Evolutionary conservation across 2,329 filamentous ascomycete genomes (phyloP).

Genomic region (Ophiocordyceps camponoti-rufipedis): DNA sequence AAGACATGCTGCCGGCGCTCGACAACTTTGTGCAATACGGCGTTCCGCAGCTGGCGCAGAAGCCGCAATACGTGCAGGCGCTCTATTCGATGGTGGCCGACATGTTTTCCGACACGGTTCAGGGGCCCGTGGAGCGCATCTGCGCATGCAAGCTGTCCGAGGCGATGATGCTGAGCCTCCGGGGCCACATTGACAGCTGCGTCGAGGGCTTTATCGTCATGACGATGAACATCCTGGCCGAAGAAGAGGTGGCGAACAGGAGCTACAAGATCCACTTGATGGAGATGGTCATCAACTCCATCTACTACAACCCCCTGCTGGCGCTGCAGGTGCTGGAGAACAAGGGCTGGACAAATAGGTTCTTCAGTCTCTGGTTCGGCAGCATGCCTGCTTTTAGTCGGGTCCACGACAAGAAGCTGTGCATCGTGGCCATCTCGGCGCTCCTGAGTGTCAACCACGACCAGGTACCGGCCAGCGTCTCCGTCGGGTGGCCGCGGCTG

Average conservation of each 20-base stretch:
- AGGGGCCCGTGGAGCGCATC: constrained; percentile 84
- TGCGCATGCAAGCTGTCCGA: constrained; percentile 96
- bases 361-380: constrained; percentile 96
- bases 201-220: constrained; percentile 78
- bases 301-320: constrained; percentile 88
- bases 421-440: constrained; percentile 79
- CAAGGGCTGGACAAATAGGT: constrained; percentile 94
- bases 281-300: constrained; percentile 97
- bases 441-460: constrained; percentile 63
- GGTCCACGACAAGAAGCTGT: constrained; percentile 97
- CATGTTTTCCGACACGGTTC: constrained; percentile 84
- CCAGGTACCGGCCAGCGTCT: constrained; percentile 79
- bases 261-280: constrained; percentile 91
- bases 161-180: constrained; percentile 89
- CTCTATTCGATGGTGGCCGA: constrained; percentile 88
- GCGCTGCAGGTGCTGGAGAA: constrained; percentile 75
- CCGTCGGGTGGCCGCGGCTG: constrained; percentile 85
- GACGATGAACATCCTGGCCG: constrained; percentile 66
- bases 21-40: constrained; percentile 94
- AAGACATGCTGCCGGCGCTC: constrained; percentile 94
- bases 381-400: constrained; percentile 85
- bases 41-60: constrained; percentile 59
- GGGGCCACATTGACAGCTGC: constrained; percentile 73
- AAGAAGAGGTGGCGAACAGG: constrained; percentile 69
- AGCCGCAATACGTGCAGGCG: constrained; percentile 71